These are phyloP conservation scores for Cryomyces antarcticus DNA, from an alignment of 495 filamentous ascomycete genomes.

Conservation along the genomic window DNA sequence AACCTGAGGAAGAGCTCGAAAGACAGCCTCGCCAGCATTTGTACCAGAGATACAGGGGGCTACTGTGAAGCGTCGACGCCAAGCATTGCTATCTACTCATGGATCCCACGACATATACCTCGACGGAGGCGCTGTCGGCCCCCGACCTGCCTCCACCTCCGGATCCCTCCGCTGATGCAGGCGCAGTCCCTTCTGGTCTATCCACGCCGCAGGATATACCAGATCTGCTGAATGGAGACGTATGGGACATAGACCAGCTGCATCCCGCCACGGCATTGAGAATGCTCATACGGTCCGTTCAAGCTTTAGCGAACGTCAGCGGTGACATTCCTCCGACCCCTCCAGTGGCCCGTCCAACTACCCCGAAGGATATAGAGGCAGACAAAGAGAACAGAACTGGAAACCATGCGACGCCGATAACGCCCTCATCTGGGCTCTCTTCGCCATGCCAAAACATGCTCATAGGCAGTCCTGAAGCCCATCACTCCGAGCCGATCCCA, in stretches of 20 bases:
- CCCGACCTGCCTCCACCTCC: constrained; percentile 9
- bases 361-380: constrained; percentile 34
- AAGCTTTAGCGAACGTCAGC: constrained; percentile 47
- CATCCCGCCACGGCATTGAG: constrained; percentile 57
- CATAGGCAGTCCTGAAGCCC: constrained; percentile 22
- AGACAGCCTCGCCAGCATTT: no score
- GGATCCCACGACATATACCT: no score
- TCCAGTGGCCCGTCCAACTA: constrained; percentile 34
- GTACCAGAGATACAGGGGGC: no score
- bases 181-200: constrained; percentile 12
- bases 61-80: no score
- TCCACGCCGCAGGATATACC: constrained; percentile 5
- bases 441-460: constrained; percentile 22
- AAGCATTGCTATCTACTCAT: no score
- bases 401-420: constrained; percentile 17
- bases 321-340: constrained; percentile 60
- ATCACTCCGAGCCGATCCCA: constrained; percentile 19
- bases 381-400: constrained; percentile 33
- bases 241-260: constrained; percentile 49
- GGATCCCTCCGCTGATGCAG: constrained; percentile 14
- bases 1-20: no score
- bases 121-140: no score
- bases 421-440: constrained; percentile 8
- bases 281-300: constrained; percentile 50
- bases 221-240: constrained; percentile 7